A percentile compares a stretch with the other conserved stretches of the same genome.
These are phyloP conservation scores for Soucietia sequanensis DNA, from an alignment of 805 yeast species.

Conservation along the genomic window DNA sequence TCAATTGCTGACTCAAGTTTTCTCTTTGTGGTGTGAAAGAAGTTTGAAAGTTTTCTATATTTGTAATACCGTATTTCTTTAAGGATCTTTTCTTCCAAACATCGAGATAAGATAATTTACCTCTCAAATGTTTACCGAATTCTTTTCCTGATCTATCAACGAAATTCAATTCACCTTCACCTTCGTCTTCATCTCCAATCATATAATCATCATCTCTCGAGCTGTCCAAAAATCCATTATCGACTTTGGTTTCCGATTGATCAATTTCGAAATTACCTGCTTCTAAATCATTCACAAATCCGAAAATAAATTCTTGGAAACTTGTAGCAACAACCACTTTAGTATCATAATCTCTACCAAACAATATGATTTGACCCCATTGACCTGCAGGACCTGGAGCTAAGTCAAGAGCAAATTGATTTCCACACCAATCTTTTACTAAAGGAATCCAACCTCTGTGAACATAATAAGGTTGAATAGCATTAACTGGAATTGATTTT, in stretches of 20 bases:
- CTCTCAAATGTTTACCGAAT: slow-evolving; percentile 27
- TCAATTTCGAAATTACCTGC: slow-evolving; percentile 41
- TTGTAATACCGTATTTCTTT: slow-evolving; percentile 36
- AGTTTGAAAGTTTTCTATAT: slow-evolving; percentile 33
- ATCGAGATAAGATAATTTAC: slow-evolving; percentile 39
- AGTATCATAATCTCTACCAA: slow-evolving; percentile 45
- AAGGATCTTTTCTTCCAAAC: slow-evolving; percentile 42
- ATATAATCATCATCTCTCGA: slow-evolving; percentile 39
- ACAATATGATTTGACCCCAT: slow-evolving; percentile 45
- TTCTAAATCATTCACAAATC: slow-evolving; percentile 40
- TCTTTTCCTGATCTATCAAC: slow-evolving; percentile 37
- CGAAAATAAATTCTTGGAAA: slow-evolving; percentile 40
- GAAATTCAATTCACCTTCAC: slow-evolving; percentile 40
- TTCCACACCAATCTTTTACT: slow-evolving; percentile 41
- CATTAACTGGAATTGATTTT: slow-evolving; percentile 36
- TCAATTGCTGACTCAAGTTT: no score
- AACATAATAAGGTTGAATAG: slow-evolving; percentile 34
- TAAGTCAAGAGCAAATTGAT: slow-evolving; percentile 42
- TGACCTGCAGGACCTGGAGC: slow-evolving; percentile 37
- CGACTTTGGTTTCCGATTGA: slow-evolving; percentile 29
- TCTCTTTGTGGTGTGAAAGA: slow-evolving; percentile 35
- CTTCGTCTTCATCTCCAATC: slow-evolving; percentile 47
- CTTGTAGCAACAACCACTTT: slow-evolving; percentile 37
- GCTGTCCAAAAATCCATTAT: slow-evolving; percentile 35
- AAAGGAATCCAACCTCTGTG: slow-evolving; percentile 44